These are phyloP conservation scores for Claviceps sp. DNA, from an alignment of 2,329 filamentous ascomycete genomes.

Conservation along the genomic window DNA sequence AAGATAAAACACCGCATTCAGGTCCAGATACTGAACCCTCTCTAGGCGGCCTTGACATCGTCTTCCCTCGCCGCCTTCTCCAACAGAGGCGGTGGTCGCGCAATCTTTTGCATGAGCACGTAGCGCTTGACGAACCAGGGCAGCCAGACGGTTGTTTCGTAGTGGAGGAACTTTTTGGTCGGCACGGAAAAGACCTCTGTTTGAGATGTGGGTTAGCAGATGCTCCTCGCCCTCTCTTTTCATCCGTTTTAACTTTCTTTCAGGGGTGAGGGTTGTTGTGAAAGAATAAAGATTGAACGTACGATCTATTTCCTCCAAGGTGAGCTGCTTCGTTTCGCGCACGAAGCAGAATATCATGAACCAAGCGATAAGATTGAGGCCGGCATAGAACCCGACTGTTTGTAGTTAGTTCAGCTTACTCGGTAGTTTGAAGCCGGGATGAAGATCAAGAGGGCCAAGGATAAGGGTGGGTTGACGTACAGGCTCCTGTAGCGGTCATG, in stretches of 20 bases:
- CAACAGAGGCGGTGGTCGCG: slow-evolving; percentile 20
- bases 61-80: slow-evolving; percentile 5
- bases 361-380: slow-evolving; percentile 30
- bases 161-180: slow-evolving; percentile 18
- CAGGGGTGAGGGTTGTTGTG: not conserved
- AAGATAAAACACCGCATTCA: too few relatives aligned
- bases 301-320: slow-evolving; percentile 27
- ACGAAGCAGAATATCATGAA: slow-evolving; percentile 34
- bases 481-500: slow-evolving; percentile 19
- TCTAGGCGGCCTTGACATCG: slow-evolving; percentile 3
- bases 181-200: slow-evolving; percentile 20
- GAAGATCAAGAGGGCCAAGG: too few relatives aligned
- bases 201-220: not conserved
- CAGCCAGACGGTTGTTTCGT: slow-evolving; percentile 20
- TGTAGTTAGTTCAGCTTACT: not conserved
- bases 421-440: too few relatives aligned
- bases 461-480: slow-evolving; percentile 7
- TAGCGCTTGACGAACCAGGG: slow-evolving; percentile 25
- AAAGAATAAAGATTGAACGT: slow-evolving; percentile 1
- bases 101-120: slow-evolving; percentile 19
- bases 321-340: slow-evolving; percentile 34
- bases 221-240: not conserved
- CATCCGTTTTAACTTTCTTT: not conserved
- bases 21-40: not conserved
- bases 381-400: slow-evolving; percentile 28